Conservation (phyloP, 2,329 filamentous ascomycete genomes). For the Hypoxylon sp. region DNA sequence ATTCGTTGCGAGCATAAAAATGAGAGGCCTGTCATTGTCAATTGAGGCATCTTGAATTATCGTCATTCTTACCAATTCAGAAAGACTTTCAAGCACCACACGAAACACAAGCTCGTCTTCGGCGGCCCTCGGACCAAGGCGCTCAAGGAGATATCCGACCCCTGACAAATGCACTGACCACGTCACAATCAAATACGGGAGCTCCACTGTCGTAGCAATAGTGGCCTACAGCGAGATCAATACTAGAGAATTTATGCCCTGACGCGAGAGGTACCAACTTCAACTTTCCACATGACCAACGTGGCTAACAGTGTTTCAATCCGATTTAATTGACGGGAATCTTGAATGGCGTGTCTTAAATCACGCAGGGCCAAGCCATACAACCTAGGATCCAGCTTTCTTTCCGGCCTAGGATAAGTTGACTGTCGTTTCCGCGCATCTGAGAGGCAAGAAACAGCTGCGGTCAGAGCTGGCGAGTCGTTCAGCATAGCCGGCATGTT, state of each 20-base stretch:
- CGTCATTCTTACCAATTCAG: conserved; percentile 17
- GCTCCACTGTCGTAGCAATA: conserved; percentile 15
- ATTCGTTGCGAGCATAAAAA: conserved; percentile 22
- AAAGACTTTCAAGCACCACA: conserved; percentile 19
- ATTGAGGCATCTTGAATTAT: not conserved
- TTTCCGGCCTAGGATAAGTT: conserved; percentile 6
- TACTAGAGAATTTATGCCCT: not conserved
- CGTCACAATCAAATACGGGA: conserved; percentile 13
- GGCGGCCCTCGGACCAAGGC: conserved; percentile 13
- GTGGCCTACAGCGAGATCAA: conserved; percentile 9
- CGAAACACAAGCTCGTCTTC: conserved; percentile 17
- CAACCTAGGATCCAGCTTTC: conserved; percentile 23
- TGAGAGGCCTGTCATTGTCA: conserved; percentile 17
- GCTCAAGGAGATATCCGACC: conserved; percentile 15
- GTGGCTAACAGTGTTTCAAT: conserved; percentile 26
- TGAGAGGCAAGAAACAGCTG: conserved; percentile 19
- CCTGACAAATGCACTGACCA: conserved; percentile 20
- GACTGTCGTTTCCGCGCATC: conserved; percentile 21
- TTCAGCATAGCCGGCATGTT: conserved; percentile 22
- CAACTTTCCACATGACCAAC: conserved; percentile 27
- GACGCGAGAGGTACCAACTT: conserved; percentile 4
- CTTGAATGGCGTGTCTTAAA: conserved; percentile 18
- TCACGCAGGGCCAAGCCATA: conserved; percentile 14
- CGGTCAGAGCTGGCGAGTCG: conserved; percentile 6
- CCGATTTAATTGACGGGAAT: conserved; percentile 8